Percentiles rank a stretch among this genome's conserved stretches.
phyloP scores from a whole-genome alignment of 75 land plant genomes.

The Cupressus sempervirens region DNA sequence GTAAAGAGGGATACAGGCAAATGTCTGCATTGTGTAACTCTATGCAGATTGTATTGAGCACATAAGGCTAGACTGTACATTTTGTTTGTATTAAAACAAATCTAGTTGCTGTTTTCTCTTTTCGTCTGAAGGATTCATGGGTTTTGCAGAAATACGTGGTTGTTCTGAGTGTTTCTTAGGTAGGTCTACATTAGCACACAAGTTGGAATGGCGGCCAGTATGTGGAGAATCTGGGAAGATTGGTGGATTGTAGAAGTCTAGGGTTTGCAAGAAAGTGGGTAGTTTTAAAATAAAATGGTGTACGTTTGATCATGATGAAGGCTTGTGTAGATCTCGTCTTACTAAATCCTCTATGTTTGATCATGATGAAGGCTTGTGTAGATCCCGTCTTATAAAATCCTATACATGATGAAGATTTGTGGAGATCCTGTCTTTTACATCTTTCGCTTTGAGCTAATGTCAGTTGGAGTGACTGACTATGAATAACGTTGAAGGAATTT shows the following conservation, averaged over 20 bases:
- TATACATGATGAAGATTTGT: background rate
- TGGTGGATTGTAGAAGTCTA: background rate
- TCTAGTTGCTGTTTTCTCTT: background rate
- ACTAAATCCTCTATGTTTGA: background rate
- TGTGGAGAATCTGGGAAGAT: background rate
- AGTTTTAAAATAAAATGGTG: background rate
- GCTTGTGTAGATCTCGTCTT: background rate
- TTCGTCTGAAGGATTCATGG: background rate
- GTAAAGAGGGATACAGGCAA: background rate
- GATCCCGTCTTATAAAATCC: background rate
- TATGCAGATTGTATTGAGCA: background rate
- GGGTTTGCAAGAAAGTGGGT: background rate
- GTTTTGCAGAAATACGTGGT: background rate
- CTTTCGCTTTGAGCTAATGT: background rate
- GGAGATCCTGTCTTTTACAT: background rate
- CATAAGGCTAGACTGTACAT: background rate
- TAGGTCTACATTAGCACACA: background rate
- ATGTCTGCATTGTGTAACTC: background rate
- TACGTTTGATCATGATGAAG: background rate
- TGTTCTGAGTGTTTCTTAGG: background rate
- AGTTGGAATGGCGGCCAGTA: background rate
- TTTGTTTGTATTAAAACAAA: background rate
- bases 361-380: background rate
- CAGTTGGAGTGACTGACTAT: background rate
- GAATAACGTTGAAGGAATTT: background rate